These are phyloP conservation scores for Tolypocladium tundrense DNA, from an alignment of 2,329 filamentous ascomycete species.

Conservation along the genomic window DNA sequence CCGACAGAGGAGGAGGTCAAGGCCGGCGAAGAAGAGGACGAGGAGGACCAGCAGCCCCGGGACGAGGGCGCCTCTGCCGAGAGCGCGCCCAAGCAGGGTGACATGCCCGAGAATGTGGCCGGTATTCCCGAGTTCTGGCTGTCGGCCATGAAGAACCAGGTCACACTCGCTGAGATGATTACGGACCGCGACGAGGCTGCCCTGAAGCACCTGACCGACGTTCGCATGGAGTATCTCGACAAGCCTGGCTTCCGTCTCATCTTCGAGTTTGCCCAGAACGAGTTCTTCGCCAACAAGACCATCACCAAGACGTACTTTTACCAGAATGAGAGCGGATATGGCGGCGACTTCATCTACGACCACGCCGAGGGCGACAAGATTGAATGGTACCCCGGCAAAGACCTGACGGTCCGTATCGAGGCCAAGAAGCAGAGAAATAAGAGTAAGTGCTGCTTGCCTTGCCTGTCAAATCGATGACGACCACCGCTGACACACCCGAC, in stretches of 20 bases:
- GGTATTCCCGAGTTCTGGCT: slow-evolving; percentile 99
- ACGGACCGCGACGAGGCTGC: slow-evolving; percentile 94
- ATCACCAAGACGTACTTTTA: slow-evolving; percentile 99
- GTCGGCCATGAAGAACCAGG: slow-evolving; percentile 99
- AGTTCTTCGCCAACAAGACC: slow-evolving; percentile 95
- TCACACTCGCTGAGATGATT: slow-evolving; percentile 95
- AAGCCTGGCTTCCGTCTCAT: slow-evolving; percentile 96
- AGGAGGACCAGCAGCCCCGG: slow-evolving; percentile 63
- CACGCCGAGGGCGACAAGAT: slow-evolving; percentile 98
- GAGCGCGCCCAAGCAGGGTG: slow-evolving; percentile 44
- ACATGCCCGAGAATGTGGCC: slow-evolving; percentile 45
- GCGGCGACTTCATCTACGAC: slow-evolving; percentile 98
- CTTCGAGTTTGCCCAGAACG: slow-evolving; percentile 92
- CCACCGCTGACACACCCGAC: slow-evolving; percentile 1
- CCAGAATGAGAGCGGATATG: slow-evolving; percentile 96
- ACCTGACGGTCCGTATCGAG: slow-evolving; percentile 88
- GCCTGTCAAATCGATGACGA: background rate
- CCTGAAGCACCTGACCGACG: slow-evolving; percentile 79
- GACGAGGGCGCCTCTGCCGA: slow-evolving; percentile 48
- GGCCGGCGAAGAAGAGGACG: slow-evolving; percentile 71
- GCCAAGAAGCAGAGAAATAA: slow-evolving; percentile 99
- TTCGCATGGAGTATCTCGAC: slow-evolving; percentile 99
- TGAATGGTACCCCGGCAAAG: slow-evolving; percentile 88
- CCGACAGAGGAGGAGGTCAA: slow-evolving; percentile 80
- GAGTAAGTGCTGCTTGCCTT: slow-evolving; percentile 45